Percentiles rank a stretch among this genome's conserved stretches.
Evolutionary conservation across 1,284 basidiomycete species (phyloP).

Genomic region (Pseudozyma hubeiensis): DNA sequence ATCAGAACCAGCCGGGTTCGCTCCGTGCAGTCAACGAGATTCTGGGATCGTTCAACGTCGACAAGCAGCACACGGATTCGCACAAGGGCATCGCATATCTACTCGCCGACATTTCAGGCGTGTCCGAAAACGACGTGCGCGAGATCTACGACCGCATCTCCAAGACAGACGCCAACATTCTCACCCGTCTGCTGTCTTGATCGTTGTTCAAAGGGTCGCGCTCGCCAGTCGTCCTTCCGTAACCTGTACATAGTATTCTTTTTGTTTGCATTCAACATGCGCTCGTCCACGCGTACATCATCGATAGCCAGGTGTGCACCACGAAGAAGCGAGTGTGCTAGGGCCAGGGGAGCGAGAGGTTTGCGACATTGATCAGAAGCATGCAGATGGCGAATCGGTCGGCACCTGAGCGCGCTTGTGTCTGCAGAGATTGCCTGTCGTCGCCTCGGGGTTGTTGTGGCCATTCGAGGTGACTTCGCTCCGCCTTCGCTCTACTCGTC

Average conservation of each 20-base stretch:
- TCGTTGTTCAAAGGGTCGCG: no score
- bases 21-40: slow-evolving; percentile 92
- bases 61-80: slow-evolving; percentile 98
- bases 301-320: no score
- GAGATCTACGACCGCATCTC: slow-evolving; percentile 85
- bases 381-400: no score
- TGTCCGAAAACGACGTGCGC: slow-evolving; percentile 83
- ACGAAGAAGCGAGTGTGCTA: no score
- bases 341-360: no score
- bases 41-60: slow-evolving; percentile 94
- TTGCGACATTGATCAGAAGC: no score
- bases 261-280: slow-evolving; percentile 1
- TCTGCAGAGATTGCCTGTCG: no score
- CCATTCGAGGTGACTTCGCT: no score
- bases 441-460: no score
- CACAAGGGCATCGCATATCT: slow-evolving; percentile 94
- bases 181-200: slow-evolving; percentile 50
- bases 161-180: slow-evolving; percentile 73
- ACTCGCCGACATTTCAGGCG: slow-evolving; percentile 93
- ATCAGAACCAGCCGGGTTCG: slow-evolving; percentile 97
- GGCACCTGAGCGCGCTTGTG: no score
- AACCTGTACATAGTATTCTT: not conserved
- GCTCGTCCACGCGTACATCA: no score
- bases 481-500: no score
- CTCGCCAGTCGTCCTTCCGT: not conserved